Conservation (phyloP, 345 rosid genomes). For the Jatropha curcas region DNA sequence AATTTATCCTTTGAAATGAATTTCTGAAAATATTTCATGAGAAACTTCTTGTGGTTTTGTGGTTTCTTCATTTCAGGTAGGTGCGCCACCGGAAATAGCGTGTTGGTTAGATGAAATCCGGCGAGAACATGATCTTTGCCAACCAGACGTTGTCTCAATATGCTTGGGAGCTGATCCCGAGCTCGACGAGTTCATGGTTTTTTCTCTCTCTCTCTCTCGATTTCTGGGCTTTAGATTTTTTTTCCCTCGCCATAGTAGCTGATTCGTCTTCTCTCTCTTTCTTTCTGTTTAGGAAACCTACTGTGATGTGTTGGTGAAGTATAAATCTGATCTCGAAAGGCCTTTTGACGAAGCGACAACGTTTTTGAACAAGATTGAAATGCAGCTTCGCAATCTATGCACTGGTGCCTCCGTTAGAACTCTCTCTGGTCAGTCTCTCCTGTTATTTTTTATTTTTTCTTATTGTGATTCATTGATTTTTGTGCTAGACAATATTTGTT, state of each 20-base stretch:
- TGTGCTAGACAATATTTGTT: conserved; percentile 25
- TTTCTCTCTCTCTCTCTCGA: background rate
- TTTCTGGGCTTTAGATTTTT: background rate
- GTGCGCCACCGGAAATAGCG: conserved; percentile 86
- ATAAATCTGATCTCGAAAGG: conserved; percentile 84
- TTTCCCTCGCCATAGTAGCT: background rate
- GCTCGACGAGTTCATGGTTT: conserved; percentile 97
- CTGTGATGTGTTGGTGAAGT: conserved; percentile 69
- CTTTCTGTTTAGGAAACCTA: conserved; percentile 57
- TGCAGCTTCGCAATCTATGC: conserved; percentile 84
- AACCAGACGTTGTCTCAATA: conserved; percentile 40
- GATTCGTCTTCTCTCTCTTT: background rate
- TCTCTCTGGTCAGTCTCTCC: conserved; percentile 46
- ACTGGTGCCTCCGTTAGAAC: conserved; percentile 53
- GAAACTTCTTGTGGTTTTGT: background rate
- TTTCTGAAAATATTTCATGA: conserved; percentile 1
- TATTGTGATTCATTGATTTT: conserved; percentile 20
- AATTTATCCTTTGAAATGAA: background rate
- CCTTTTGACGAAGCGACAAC: conserved; percentile 84
- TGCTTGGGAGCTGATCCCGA: conserved; percentile 83
- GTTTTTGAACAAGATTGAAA: conserved; percentile 76
- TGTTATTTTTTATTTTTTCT: conserved; percentile 3
- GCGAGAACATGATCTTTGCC: conserved; percentile 44
- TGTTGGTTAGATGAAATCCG: conserved; percentile 65
- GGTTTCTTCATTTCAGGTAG: conserved; percentile 46